Evolutionary conservation across 164 flowering plant species (phyloP), one percentile per base, ranked within the genome.

Genomic region (Kalanchoe fedtschenkoi): DNA sequence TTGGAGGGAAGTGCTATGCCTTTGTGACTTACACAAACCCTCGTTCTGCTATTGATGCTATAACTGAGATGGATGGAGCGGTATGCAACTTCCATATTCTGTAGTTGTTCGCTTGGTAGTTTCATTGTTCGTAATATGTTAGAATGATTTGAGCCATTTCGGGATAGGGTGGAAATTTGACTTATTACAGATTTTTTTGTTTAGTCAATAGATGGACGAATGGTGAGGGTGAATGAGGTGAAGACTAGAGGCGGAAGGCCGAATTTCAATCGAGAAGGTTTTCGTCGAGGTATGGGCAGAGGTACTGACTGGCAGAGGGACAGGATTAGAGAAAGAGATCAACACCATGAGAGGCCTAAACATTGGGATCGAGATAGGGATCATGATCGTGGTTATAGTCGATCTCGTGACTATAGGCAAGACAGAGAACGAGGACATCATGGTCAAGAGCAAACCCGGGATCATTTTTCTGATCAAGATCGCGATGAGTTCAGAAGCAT

Each of bases 1-100:
- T 78, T 63, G 87, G 96, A 33, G 98, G 97, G 39, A 93, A 85
- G 72, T 90, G 98, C 78, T 90, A 88, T 75, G 91, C 85, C 10
- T 93, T 93, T 78, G 91, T 93, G 55, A 93, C 98, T 60, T 93
- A 85, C 62, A 78, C 76, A 51, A 86, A 93, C 70, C 97, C 96
- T 13, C 78, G 91, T 32, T 82, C 97, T 38, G 96, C 89, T 14
- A 33, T 71, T 47, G 79, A 82, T 79, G 97, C 98, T 47, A 90
- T 93, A 60, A 71, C 62, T 57, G 92, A 85, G 42, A 93, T 93
- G 98, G 71, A 93, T 80, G 98, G 97, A 34, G 77, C 81, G 86
- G 98, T 93, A 83, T 66, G 77, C 58, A 24, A 28, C 39, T 42
- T 55, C 59, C 26, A 70, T 58, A 29, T 51, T 37, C 38, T 19